A percentile compares a stretch with the other conserved stretches of the same genome.
phyloP scores from a whole-genome alignment of 768 basidiomycete species.

The Sporobolomyces roseus region DNA sequence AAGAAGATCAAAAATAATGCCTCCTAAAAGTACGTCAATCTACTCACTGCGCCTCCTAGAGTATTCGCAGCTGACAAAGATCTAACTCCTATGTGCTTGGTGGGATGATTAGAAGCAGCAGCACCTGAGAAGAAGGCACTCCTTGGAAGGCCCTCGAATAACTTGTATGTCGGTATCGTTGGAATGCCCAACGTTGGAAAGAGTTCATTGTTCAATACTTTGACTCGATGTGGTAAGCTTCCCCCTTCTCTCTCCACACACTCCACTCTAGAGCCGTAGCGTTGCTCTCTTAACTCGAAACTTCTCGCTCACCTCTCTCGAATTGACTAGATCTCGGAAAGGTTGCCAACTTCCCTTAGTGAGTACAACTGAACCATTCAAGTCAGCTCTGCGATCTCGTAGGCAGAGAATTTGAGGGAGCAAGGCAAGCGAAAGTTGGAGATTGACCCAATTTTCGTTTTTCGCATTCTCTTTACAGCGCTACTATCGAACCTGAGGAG shows the following conservation, averaged over 20 bases:
- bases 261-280: too few relatives aligned
- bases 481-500: constrained; percentile 40
- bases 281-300: too few relatives aligned
- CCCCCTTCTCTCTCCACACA: background rate
- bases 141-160: constrained; percentile 89
- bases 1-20: constrained; percentile 30
- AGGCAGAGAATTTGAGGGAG: background rate
- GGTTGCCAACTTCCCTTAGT: constrained; percentile 87
- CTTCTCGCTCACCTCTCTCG: constrained; percentile 6
- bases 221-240: constrained; percentile 76
- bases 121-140: constrained; percentile 74
- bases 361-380: background rate
- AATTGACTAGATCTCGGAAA: constrained; percentile 38
- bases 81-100: background rate
- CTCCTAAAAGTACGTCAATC: constrained; percentile 36
- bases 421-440: background rate
- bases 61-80: too few relatives aligned
- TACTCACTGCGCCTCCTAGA: too few relatives aligned
- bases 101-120: constrained; percentile 54
- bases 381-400: too few relatives aligned
- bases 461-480: constrained; percentile 2
- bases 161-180: constrained; percentile 77
- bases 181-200: constrained; percentile 96
- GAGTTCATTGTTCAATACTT: constrained; percentile 96
- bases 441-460: background rate